Conservation (phyloP, 371 early-diverging fungal genomes). For the Mucor racemosus region DNA sequence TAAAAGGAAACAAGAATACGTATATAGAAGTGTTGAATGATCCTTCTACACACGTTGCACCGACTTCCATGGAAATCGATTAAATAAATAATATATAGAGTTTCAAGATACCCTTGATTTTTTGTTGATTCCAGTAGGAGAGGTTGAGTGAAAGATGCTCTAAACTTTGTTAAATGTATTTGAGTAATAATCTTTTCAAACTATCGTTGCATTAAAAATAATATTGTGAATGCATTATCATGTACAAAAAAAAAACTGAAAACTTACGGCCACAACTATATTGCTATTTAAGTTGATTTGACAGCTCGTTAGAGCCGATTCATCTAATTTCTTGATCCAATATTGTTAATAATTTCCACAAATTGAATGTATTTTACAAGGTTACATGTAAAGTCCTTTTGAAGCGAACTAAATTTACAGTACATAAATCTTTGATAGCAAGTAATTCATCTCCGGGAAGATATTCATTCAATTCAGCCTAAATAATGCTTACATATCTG, state of each 20-base stretch:
- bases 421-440: not conserved
- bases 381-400: not conserved
- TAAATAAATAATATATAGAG: not conserved
- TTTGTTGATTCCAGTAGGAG: not conserved
- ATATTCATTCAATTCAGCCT: not conserved
- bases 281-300: not conserved
- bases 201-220: not conserved
- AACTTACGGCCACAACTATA: not conserved
- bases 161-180: not conserved
- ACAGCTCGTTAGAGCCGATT: no score
- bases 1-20: not conserved
- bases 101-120: not conserved
- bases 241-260: not conserved
- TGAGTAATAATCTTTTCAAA: not conserved
- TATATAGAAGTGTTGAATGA: constrained; percentile 17
- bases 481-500: not conserved
- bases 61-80: constrained; percentile 23
- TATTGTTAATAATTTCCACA: no score
- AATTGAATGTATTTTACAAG: not conserved
- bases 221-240: not conserved
- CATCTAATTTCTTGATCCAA: not conserved
- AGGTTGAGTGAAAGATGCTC: not conserved
- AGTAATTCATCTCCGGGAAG: not conserved
- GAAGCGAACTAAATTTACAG: not conserved
- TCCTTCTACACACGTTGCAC: constrained; percentile 1